These are phyloP conservation scores for Chytriomyces confervae DNA, from an alignment of 192 early-diverging fungal species.

Conservation along the genomic window DNA sequence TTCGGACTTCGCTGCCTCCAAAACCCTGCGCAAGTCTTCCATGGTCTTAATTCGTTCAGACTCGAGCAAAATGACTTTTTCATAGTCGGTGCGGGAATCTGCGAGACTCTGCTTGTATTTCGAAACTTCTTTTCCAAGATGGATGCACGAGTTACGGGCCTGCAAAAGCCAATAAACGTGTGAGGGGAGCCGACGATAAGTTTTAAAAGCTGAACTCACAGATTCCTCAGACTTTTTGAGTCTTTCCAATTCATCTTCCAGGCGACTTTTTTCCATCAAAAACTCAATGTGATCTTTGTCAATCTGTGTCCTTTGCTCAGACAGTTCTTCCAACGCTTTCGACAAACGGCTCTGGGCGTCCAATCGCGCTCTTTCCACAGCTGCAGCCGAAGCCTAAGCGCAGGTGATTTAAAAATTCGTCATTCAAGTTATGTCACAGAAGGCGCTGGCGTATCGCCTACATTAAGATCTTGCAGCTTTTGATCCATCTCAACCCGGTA, in stretches of 20 bases:
- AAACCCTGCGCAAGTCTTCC: neutral
- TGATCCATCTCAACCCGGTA: conserved; percentile 62
- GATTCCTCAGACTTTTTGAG: conserved; percentile 13
- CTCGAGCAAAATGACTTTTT: conserved; percentile 35
- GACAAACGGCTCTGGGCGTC: conserved; percentile 10
- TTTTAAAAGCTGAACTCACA: neutral
- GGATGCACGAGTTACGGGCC: conserved; percentile 1
- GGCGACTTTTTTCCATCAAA: conserved; percentile 27
- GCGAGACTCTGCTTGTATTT: conserved; percentile 6
- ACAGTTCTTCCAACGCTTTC: conserved; percentile 25
- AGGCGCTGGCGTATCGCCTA: neutral
- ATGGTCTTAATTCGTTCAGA: conserved; percentile 30
- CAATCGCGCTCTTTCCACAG: neutral
- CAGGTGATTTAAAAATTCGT: neutral
- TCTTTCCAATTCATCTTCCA: conserved; percentile 35
- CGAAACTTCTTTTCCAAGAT: conserved; percentile 8
- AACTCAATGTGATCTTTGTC: conserved; percentile 37
- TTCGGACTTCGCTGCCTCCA: too few relatives aligned
- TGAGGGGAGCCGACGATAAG: too few relatives aligned
- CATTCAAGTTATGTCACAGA: neutral
- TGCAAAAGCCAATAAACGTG: neutral
- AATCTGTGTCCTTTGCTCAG: conserved; percentile 29
- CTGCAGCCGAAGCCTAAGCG: neutral
- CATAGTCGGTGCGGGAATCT: conserved; percentile 34
- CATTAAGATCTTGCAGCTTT: conserved; percentile 34